Percentiles rank a stretch among this genome's conserved stretches.
Conservation (phyloP, 108 stramenopile species). For the Asterionellopsis glacialis region DNA sequence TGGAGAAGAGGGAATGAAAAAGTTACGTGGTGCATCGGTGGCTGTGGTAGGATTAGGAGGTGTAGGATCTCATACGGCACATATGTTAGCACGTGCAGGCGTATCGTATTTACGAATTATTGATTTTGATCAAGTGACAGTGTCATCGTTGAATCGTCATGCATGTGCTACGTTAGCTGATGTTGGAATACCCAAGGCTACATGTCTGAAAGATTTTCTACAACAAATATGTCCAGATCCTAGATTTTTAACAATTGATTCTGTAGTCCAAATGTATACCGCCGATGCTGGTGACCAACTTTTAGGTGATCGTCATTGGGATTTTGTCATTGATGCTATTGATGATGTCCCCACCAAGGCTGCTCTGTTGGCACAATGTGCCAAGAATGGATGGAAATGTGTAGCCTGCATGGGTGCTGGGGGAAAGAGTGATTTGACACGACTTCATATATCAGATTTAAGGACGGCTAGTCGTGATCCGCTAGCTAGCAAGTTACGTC, state of each 20-base stretch:
- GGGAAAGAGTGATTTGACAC: constrained; percentile 92
- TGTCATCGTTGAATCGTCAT: constrained; percentile 96
- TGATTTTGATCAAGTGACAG: constrained; percentile 98
- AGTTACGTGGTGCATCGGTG: constrained; percentile 41
- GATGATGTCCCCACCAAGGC: constrained; percentile 98
- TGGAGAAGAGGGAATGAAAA: constrained; percentile 67
- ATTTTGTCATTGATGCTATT: constrained; percentile 96
- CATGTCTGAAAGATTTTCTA: constrained; percentile 55
- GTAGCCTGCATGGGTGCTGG: constrained; percentile 96
- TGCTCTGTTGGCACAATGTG: constrained; percentile 78
- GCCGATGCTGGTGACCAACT: constrained; percentile 52
- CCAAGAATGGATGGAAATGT: constrained; percentile 62
- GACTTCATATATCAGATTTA: constrained; percentile 88
- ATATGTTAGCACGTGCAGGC: constrained; percentile 94
- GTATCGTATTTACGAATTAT: constrained; percentile 85
- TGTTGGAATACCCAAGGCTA: constrained; percentile 90
- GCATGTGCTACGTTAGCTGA: constrained; percentile 92
- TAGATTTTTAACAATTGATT: constrained; percentile 37
- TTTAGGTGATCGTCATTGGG: constrained; percentile 55
- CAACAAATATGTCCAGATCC: constrained; percentile 59
- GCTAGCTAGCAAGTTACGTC: constrained; percentile 82
- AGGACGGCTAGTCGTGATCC: constrained; percentile 84
- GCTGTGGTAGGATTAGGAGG: constrained; percentile 97
- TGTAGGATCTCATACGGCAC: constrained; percentile 90
- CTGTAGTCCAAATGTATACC: constrained; percentile 70